Evolutionary conservation across 2,329 filamentous ascomycete species (phyloP), one percentile per base, ranked within the genome.

Genomic region (Phoma sp.): DNA sequence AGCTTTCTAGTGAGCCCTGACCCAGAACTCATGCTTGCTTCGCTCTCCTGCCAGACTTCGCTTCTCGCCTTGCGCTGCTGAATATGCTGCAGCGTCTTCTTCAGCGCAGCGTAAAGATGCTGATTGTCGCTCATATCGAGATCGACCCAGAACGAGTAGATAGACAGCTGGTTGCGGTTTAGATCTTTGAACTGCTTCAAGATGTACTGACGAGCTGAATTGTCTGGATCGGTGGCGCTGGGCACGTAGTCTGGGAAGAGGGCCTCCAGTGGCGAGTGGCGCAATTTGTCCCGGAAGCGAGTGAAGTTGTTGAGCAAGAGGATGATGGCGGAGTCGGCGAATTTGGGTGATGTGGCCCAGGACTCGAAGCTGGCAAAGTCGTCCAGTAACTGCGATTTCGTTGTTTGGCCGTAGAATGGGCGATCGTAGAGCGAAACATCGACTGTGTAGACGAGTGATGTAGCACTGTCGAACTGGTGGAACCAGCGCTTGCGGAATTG

Each of bases 71-170:
- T 71, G 2, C 64, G 55, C 45, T 68, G 65, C 47, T 72, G 67
- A 6, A 73, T 69, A 23, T 69, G 65, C n/a, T 61, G 42, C 20
- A 74, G 43, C 7, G 71, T 74, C 47, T 69, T 71, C 55, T 73
- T 74, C 9, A 74, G 57, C 48, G 72, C 71, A 7, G 67, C 65
- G 34, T 73, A 74, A 28, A 74, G 34, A 42, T 74, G 68, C 39
- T 63, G 57, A 33, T 74, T 74, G 39, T 74, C 71, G 46, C 65
- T 64, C 56, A 72, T 64, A 33, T 74, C 71, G 7, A 74, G 64
- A 37, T 74, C 72, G 11, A 73, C 71, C 72, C 72, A 74, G 47
- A 74, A 74, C 0, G 62, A 67, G 46, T 73, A 74, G n/a, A 74
- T 66, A 7, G 63, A 65, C 6, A 73, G 48, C 0, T 53, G 47